A percentile compares a stretch with the other conserved stretches of the same genome.
Evolutionary conservation across 257 asterid species (phyloP).

Genomic region (Nicotiana noctiflora): DNA sequence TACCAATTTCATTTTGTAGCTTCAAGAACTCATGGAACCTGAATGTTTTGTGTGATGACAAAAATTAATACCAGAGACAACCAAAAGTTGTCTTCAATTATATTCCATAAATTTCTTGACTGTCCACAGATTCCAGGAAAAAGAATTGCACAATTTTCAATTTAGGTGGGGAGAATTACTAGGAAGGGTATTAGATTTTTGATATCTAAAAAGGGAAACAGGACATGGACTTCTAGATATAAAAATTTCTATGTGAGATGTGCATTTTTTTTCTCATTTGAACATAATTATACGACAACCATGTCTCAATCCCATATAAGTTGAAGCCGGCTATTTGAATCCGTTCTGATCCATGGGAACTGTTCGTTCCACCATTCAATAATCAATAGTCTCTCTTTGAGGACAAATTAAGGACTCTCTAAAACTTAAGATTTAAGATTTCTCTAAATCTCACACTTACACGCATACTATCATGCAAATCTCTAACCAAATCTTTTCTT

Average conservation of each 20-base stretch:
- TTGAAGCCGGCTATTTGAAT: neutral
- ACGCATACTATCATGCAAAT: neutral
- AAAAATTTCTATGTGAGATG: neutral
- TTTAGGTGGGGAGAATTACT: neutral
- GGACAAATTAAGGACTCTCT: neutral
- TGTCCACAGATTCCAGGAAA: neutral
- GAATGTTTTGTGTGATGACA: conserved; percentile 23
- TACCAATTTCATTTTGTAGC: conserved; percentile 94
- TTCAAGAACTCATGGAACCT: conserved; percentile 94
- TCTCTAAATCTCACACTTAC: neutral
- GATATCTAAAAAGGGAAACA: neutral
- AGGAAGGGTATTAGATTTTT: neutral
- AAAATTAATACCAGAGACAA: conserved; percentile 4
- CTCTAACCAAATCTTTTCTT: neutral
- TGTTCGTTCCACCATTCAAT: neutral
- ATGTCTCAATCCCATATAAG: neutral
- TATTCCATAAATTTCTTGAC: neutral
- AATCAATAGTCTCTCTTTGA: neutral
- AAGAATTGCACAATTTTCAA: neutral
- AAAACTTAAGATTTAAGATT: neutral
- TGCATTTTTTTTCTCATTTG: neutral
- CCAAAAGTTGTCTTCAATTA: neutral
- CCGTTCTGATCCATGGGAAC: neutral
- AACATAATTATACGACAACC: neutral
- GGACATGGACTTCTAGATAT: neutral